phyloP scores from a whole-genome alignment of 23 red algal genomes.

The Gracilaria vermiculophylla region DNA sequence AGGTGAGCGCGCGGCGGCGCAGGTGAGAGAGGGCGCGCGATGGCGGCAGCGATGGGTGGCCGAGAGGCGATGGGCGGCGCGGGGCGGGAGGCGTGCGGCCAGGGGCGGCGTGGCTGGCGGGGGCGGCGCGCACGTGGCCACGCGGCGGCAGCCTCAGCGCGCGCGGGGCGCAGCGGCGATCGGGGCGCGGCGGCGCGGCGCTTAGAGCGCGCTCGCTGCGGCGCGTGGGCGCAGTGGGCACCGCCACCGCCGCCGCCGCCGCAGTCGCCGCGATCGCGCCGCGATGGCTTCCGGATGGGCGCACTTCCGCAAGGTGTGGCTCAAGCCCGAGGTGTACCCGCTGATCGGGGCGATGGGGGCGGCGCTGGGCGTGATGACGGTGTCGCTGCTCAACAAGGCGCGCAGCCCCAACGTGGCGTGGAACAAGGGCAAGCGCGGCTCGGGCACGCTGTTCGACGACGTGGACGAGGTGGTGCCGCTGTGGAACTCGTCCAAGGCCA shows the following conservation, averaged over 20 bases:
- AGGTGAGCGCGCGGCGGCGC: background rate
- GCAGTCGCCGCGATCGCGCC: background rate
- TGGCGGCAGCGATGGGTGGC: background rate
- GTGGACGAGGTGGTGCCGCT: conserved; percentile 59
- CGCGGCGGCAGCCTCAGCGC: too few species aligned
- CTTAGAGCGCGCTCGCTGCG: too few species aligned
- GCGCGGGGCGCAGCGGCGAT: too few species aligned
- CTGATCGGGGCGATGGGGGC: conserved; percentile 67
- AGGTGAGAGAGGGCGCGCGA: background rate
- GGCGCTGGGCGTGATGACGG: conserved; percentile 50
- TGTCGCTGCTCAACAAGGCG: conserved; percentile 48
- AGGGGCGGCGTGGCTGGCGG: background rate
- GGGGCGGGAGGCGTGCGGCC: background rate
- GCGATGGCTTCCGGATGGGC: conserved; percentile 56
- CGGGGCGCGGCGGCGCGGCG: too few species aligned
- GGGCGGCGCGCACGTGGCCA: background rate
- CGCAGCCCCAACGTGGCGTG: conserved; percentile 45
- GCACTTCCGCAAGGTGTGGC: conserved; percentile 52
- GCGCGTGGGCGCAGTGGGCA: too few species aligned
- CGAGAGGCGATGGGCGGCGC: background rate
- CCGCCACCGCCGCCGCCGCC: too few species aligned
- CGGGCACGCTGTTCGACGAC: conserved; percentile 15
- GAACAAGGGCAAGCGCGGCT: conserved; percentile 38
- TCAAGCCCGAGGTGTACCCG: conserved; percentile 72
- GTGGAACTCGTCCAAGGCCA: conserved; percentile 31